Conservation (phyloP, 2,329 filamentous ascomycete genomes). For the Exophiala calicioides region DNA sequence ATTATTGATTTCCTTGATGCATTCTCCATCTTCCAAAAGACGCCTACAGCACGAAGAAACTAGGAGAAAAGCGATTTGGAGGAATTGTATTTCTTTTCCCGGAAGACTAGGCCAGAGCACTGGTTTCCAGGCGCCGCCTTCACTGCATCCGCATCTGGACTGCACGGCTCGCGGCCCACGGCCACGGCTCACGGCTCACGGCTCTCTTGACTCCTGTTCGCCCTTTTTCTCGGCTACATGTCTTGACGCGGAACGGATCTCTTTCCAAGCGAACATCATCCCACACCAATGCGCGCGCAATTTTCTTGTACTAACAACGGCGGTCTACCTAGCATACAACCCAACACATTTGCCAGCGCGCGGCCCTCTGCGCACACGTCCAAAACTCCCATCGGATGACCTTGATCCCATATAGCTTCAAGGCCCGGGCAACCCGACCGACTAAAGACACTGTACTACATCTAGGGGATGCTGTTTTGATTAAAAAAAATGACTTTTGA, state of each 20-base stretch:
- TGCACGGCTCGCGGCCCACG: too few species aligned
- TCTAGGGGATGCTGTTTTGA: constrained; percentile 24
- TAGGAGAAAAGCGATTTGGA: constrained; percentile 1
- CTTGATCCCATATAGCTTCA: constrained; percentile 8
- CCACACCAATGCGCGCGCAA: not conserved
- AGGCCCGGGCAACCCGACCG: constrained; percentile 11
- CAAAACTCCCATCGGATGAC: too few species aligned
- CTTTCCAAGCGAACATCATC: constrained; percentile 1
- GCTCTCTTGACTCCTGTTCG: too few species aligned
- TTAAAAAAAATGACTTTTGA: constrained; percentile 5
- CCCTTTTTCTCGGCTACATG: too few species aligned
- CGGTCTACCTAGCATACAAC: constrained; percentile 16
- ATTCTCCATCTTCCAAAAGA: constrained; percentile 6
- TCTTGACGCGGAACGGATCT: too few species aligned
- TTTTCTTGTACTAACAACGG: constrained; percentile 13
- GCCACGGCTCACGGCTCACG: too few species aligned
- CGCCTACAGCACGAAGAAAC: too few species aligned
- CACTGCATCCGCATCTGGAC: too few species aligned
- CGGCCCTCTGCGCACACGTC: too few species aligned
- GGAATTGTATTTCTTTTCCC: not conserved
- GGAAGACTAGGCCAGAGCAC: too few species aligned
- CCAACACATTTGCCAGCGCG: constrained; percentile 10
- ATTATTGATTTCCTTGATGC: constrained; percentile 2
- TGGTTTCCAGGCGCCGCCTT: too few species aligned
- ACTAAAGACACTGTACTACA: constrained; percentile 11